Conservation (phyloP, 75 land plant genomes). For the Larix kaempferi region DNA sequence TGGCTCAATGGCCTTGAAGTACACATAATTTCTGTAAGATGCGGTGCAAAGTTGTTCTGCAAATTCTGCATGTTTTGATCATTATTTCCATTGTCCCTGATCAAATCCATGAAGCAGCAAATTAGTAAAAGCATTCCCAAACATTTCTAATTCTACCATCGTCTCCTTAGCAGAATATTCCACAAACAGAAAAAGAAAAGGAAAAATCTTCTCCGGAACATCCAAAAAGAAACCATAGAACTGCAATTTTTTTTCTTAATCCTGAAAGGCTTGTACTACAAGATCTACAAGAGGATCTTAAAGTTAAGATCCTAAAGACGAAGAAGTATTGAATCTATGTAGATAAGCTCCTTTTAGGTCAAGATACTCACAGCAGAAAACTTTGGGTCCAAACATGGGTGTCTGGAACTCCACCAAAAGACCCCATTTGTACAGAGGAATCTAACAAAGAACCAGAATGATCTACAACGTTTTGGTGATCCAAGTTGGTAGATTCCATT, state of each 20-base stretch:
- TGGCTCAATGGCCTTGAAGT: conserved; percentile 3
- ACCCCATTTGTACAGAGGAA: conserved; percentile 10
- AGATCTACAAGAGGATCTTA: background rate
- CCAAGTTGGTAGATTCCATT: conserved; percentile 14
- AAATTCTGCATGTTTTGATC: conserved; percentile 12
- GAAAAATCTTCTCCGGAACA: background rate
- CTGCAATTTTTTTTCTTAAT: background rate
- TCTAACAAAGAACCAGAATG: conserved; percentile 4
- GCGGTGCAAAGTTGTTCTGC: conserved; percentile 8
- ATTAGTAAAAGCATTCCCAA: too few relatives aligned
- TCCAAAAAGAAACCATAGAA: background rate
- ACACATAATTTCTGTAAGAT: conserved; percentile 3
- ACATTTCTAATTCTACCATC: background rate
- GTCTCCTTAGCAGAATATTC: background rate
- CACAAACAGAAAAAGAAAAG: background rate
- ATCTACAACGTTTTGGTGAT: conserved; percentile 5
- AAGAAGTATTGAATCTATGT: background rate
- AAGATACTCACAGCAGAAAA: conserved; percentile 3
- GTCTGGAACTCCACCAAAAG: conserved; percentile 11
- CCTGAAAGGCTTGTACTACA: background rate
- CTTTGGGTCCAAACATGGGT: conserved; percentile 3
- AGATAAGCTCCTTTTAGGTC: background rate
- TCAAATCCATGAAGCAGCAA: background rate
- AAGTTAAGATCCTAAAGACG: background rate
- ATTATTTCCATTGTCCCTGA: background rate